phyloP scores from a whole-genome alignment of 2,329 filamentous ascomycete genomes.

The Botrytis pseudocinerea region DNA sequence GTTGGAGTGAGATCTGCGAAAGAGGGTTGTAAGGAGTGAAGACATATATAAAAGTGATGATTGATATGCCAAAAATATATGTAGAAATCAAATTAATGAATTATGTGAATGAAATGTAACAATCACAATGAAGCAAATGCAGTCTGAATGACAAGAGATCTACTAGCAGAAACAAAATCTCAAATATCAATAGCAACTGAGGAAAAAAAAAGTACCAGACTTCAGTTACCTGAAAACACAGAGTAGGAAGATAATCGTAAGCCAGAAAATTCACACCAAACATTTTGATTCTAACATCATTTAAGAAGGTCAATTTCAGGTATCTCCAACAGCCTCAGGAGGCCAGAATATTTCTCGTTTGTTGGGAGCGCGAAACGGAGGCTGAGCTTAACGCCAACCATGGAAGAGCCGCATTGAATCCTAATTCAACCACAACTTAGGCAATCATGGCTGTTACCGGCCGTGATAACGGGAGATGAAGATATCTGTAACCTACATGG shows the following conservation, averaged over 20 bases:
- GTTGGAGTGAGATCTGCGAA: conserved; percentile 2
- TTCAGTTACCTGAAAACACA: not conserved
- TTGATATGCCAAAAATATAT: not conserved
- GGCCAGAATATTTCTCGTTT: not conserved
- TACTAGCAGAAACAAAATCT: not conserved
- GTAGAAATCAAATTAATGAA: not conserved
- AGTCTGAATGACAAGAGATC: not conserved
- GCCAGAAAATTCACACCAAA: not conserved
- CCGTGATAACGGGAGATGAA: not conserved
- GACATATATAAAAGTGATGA: conserved; percentile 10
- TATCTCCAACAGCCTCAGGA: not conserved
- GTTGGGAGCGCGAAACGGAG: not conserved
- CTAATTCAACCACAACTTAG: not conserved
- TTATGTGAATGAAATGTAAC: not conserved
- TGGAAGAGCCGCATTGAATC: not conserved
- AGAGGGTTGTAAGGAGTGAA: conserved; percentile 1
- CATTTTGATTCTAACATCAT: too few species aligned
- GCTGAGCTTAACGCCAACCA: conserved; percentile 17
- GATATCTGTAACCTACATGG: too few species aligned
- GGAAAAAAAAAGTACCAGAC: conserved; percentile 5
- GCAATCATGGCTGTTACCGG: not conserved
- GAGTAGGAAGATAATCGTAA: not conserved
- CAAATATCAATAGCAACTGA: not conserved
- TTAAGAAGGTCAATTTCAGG: not conserved
- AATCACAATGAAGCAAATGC: not conserved